These are phyloP conservation scores for Claviceps sp. DNA, from an alignment of 2,329 filamentous ascomycete species.

Conservation along the genomic window DNA sequence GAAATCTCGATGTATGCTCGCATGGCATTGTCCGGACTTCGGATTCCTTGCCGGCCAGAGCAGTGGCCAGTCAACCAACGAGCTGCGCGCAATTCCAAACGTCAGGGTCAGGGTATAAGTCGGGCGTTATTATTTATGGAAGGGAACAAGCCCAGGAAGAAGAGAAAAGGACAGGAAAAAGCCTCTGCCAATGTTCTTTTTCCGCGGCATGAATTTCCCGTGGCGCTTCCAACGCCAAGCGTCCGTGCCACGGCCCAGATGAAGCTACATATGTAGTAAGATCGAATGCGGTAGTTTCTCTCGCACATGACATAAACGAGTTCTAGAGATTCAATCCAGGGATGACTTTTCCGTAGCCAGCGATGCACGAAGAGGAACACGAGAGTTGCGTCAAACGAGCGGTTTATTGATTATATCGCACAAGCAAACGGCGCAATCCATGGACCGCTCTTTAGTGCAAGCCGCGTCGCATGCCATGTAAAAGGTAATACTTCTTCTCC, in stretches of 20 bases:
- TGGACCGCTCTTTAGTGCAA: too few relatives aligned
- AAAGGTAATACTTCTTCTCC: too few relatives aligned
- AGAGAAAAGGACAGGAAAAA: neutral
- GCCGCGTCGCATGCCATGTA: too few relatives aligned
- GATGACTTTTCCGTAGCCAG: neutral
- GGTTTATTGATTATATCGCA: too few relatives aligned
- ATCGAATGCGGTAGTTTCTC: neutral
- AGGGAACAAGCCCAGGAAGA: neutral
- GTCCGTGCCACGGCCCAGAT: neutral
- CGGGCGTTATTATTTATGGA: neutral
- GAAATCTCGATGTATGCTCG: neutral
- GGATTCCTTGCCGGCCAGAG: neutral
- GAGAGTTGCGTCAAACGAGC: too few relatives aligned
- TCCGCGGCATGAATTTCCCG: neutral
- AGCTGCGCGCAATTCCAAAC: neutral
- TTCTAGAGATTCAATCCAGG: neutral
- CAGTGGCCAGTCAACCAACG: neutral
- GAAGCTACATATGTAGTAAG: neutral
- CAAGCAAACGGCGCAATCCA: too few relatives aligned
- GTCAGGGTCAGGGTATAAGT: neutral
- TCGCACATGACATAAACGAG: neutral
- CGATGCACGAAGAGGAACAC: too few relatives aligned
- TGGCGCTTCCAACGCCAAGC: neutral
- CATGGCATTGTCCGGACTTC: neutral
- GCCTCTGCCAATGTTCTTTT: neutral